Evolutionary conservation across 2,329 filamentous ascomycete genomes (phyloP).

Genomic region (Periconia sp.): DNA sequence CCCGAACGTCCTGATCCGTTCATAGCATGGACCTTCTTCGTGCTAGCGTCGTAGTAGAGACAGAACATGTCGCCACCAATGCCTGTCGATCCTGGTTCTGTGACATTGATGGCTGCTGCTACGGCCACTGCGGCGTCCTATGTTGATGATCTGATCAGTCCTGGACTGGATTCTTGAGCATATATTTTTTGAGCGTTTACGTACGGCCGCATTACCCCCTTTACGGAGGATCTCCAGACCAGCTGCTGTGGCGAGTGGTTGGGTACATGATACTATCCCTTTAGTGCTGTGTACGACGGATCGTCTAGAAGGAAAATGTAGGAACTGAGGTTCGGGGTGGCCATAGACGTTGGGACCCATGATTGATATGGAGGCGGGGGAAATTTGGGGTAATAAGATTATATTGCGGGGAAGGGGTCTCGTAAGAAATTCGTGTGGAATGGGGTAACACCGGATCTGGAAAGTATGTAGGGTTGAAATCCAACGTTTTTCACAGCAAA

Average conservation of each 20-base stretch:
- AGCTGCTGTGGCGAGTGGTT: slow-evolving; percentile 85
- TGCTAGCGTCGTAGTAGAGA: slow-evolving; percentile 83
- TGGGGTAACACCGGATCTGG: neutral
- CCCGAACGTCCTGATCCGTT: slow-evolving; percentile 92
- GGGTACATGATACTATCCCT: slow-evolving; percentile 86
- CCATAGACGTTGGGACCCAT: slow-evolving; percentile 50
- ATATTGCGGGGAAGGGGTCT: too few species aligned
- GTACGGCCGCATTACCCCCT: slow-evolving; percentile 89
- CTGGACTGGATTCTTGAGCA: too few species aligned
- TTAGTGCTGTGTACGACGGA: slow-evolving; percentile 93
- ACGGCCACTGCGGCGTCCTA: slow-evolving; percentile 96
- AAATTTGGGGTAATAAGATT: neutral
- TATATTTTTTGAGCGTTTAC: slow-evolving; percentile 40
- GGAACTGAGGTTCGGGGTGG: slow-evolving; percentile 55
- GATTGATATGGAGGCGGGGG: slow-evolving; percentile 4
- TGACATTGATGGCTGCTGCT: slow-evolving; percentile 88
- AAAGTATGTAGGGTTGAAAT: neutral
- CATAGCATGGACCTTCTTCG: slow-evolving; percentile 77
- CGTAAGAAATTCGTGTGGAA: neutral
- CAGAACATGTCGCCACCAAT: slow-evolving; percentile 98
- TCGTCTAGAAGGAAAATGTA: slow-evolving; percentile 73
- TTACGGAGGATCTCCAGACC: slow-evolving; percentile 81
- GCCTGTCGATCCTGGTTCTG: slow-evolving; percentile 88
- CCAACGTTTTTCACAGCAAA: neutral
- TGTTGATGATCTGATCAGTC: neutral